phyloP scores from a whole-genome alignment of 768 basidiomycete genomes.

The Suillus cothurnatus region DNA sequence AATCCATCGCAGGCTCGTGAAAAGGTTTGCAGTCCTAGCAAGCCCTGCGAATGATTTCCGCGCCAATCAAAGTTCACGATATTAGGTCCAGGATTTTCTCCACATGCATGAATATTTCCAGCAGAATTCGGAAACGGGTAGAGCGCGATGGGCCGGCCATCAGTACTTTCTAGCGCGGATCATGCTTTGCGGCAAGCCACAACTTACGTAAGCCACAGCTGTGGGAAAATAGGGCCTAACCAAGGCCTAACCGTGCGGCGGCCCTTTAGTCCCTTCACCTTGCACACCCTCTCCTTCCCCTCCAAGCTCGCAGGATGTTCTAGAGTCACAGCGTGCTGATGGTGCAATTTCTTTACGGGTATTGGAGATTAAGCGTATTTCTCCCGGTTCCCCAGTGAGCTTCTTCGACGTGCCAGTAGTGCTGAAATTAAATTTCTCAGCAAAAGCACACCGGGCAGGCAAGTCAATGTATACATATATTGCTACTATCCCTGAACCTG shows the following conservation, averaged over 20 bases:
- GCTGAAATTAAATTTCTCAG: background rate
- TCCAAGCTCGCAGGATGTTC: background rate
- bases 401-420: background rate
- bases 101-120: background rate
- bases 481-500: background rate
- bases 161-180: too few species aligned
- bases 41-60: conserved; percentile 1
- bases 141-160: too few species aligned
- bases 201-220: too few species aligned
- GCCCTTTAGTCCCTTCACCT: too few species aligned
- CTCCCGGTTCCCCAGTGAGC: background rate
- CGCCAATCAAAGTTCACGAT: too few species aligned
- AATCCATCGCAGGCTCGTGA: conserved; percentile 5
- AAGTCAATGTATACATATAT: background rate
- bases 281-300: background rate
- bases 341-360: too few species aligned
- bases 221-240: too few species aligned
- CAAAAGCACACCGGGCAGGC: background rate
- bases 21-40: conserved; percentile 8
- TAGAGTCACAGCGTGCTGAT: too few species aligned
- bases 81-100: background rate
- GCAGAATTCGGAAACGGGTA: background rate
- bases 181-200: too few species aligned
- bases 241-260: too few species aligned
- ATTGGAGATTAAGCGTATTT: background rate